Base-by-base conservation (phyloP, 768 basidiomycete species). In the Termitomyces sp. region DNA sequence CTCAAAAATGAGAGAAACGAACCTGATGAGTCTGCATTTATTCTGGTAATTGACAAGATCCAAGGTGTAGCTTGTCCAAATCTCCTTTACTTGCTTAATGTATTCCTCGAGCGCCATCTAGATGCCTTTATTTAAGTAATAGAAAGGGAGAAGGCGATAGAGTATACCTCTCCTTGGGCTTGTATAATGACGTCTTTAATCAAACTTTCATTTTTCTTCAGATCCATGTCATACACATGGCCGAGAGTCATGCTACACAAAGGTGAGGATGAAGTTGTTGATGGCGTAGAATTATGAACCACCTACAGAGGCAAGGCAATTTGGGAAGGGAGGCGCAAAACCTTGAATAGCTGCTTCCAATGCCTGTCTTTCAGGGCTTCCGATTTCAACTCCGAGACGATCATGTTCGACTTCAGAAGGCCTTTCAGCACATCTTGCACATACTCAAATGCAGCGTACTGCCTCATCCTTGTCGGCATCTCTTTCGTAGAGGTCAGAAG, bases 31-130 rank as follows among this genome's bases (percentile, higher is more conserved):
- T 49, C 97, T 88, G 63, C 96, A 98, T 69, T 96, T 99, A 70
- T 93, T 98, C 77, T 98, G 97, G 67, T 98, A 99, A 68, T 98
- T 96, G 62, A 98, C 91, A 44, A 99, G 77, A 62, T 98, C 97
- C 49, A 99, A 78, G 1, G 93, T 91, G 66, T 98, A 98, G 64
- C 82, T 93, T 1, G 91, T 89, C 97, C 97, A 99, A 1, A 82
- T 90, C 71, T 98, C 97, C 69, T 93, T 93, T 66, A 99, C 97
- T 71, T 96, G 90, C 56, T 89, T 88, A 68, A 97, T 88, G 68
- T 94, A 97, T 66, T 95, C 93, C 68, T 97, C 94, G 24, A 96
- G 79, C 14, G 93, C 93, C 90, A 94, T 91, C 87, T 98, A 38
- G 58, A 56, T 22, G 11, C 14, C 32, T 62, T 37, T 15, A 21